A percentile compares a stretch with the other conserved stretches of the same genome.
These are phyloP conservation scores for Ilex aquifolium DNA, from an alignment of 257 asterid species.

Conservation along the genomic window DNA sequence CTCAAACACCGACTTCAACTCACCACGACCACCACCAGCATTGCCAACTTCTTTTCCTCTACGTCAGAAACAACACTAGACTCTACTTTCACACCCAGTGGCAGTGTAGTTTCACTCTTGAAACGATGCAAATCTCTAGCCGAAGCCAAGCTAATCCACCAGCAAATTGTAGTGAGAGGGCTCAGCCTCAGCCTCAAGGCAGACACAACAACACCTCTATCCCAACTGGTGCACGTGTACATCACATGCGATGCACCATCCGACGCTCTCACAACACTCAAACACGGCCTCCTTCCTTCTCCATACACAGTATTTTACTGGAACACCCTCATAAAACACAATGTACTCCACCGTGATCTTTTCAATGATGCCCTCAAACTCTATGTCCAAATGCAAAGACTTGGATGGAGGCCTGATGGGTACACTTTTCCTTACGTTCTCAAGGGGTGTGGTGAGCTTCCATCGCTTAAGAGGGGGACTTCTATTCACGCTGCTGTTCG, in stretches of 20 bases:
- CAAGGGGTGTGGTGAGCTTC: slow-evolving; percentile 58
- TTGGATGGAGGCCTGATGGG: slow-evolving; percentile 61
- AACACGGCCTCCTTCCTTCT: slow-evolving; percentile 30
- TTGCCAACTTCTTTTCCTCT: slow-evolving; percentile 24
- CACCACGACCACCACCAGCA: slow-evolving; percentile 16
- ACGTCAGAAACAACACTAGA: neutral
- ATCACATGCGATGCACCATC: slow-evolving; percentile 26
- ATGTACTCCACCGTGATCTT: slow-evolving; percentile 23
- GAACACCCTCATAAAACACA: slow-evolving; percentile 64
- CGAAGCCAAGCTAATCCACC: slow-evolving; percentile 12
- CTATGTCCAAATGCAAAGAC: slow-evolving; percentile 57
- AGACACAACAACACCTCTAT: slow-evolving; percentile 9
- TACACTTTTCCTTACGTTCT: slow-evolving; percentile 68
- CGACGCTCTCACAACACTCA: slow-evolving; percentile 36
- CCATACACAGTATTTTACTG: slow-evolving; percentile 47
- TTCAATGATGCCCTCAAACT: slow-evolving; percentile 34
- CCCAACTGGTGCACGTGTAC: slow-evolving; percentile 19
- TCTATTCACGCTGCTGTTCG: slow-evolving; percentile 50
- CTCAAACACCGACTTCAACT: slow-evolving; percentile 8
- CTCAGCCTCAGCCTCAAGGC: too few relatives aligned
- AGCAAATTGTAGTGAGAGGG: slow-evolving; percentile 7
- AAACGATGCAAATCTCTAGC: slow-evolving; percentile 13
- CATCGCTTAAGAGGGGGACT: slow-evolving; percentile 31
- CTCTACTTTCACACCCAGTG: too few relatives aligned
- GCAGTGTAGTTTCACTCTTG: too few relatives aligned